phyloP scores from a whole-genome alignment of 192 early-diverging fungal species.

The Coemansia sp. region DNA sequence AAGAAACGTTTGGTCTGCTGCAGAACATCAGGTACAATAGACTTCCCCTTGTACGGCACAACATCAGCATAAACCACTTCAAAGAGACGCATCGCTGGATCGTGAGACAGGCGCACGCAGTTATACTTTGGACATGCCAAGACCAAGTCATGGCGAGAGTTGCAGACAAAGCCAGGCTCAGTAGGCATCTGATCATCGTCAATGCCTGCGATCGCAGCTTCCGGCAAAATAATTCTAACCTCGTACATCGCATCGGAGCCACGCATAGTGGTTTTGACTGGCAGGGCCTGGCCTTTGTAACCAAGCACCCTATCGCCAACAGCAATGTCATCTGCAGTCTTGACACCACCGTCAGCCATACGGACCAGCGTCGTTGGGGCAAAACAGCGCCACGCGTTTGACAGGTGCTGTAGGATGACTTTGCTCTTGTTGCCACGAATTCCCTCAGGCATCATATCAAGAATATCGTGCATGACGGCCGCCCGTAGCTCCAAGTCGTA shows the following conservation, averaged over 20 bases:
- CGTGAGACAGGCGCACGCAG: slow-evolving; percentile 10
- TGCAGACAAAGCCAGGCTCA: slow-evolving; percentile 26
- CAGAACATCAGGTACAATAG: slow-evolving; percentile 7
- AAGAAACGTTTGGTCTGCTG: slow-evolving; percentile 11
- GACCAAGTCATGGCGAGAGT: slow-evolving; percentile 33
- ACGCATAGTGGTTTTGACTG: slow-evolving; percentile 20
- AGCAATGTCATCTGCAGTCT: slow-evolving; percentile 12
- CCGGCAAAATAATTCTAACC: slow-evolving; percentile 12
- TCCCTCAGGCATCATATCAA: slow-evolving; percentile 99
- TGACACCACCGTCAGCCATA: slow-evolving; percentile 28
- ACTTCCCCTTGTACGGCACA: slow-evolving; percentile 15
- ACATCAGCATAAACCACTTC: slow-evolving; percentile 32
- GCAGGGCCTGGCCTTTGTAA: slow-evolving; percentile 15
- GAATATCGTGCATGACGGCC: slow-evolving; percentile 97
- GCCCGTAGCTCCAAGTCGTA: slow-evolving; percentile 98
- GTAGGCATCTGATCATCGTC: neutral
- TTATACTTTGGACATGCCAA: slow-evolving; percentile 20
- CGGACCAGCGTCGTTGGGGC: slow-evolving; percentile 29
- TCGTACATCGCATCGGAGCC: slow-evolving; percentile 30
- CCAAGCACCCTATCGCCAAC: slow-evolving; percentile 26
- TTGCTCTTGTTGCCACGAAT: slow-evolving; percentile 96
- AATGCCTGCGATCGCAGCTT: neutral
- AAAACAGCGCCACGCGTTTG: slow-evolving; percentile 87
- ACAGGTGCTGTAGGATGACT: slow-evolving; percentile 93
- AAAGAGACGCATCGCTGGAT: slow-evolving; percentile 1